Conservation (phyloP, 805 yeast species). For the Candida palmyrensis region DNA sequence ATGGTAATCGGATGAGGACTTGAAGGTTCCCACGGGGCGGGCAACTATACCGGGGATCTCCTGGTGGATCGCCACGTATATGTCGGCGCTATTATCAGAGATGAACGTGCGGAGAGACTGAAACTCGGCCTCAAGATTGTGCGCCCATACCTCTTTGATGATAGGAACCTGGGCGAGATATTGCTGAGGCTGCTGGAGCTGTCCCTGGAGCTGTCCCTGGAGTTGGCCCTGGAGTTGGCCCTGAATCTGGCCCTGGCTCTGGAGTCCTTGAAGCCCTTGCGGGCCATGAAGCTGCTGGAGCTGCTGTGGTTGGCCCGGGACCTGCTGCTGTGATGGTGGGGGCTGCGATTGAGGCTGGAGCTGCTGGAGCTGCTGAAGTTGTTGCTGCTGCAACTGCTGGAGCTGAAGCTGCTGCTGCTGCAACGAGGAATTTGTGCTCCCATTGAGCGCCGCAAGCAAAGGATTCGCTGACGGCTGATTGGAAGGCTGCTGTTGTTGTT, state of each 20-base stretch:
- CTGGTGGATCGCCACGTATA: slow-evolving; percentile 68
- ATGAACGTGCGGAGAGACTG: slow-evolving; percentile 54
- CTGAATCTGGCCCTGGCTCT: slow-evolving; percentile 11
- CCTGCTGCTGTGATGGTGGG: slow-evolving; percentile 10
- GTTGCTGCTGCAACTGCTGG: slow-evolving; percentile 16
- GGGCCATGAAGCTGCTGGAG: slow-evolving; percentile 1
- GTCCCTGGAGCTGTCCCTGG: background rate
- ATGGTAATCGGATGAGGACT: slow-evolving; percentile 86
- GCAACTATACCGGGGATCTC: slow-evolving; percentile 97
- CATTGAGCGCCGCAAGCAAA: slow-evolving; percentile 32
- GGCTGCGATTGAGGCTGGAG: slow-evolving; percentile 17
- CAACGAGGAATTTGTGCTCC: slow-evolving; percentile 20
- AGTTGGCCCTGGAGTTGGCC: slow-evolving; percentile 9
- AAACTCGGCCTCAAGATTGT: slow-evolving; percentile 64
- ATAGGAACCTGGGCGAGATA: slow-evolving; percentile 28
- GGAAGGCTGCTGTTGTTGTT: slow-evolving; percentile 18
- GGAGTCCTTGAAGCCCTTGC: slow-evolving; percentile 7
- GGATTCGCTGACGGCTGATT: slow-evolving; percentile 23
- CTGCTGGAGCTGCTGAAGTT: slow-evolving; percentile 19
- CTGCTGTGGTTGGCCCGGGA: slow-evolving; percentile 6
- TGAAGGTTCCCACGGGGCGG: slow-evolving; percentile 90
- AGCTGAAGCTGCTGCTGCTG: slow-evolving; percentile 28
- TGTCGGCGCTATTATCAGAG: slow-evolving; percentile 41
- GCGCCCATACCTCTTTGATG: slow-evolving; percentile 70
- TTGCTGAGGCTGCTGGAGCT: background rate